Base-by-base conservation (phyloP, 805 yeast species). In the Wickerhamomyces rabaulensis region DNA sequence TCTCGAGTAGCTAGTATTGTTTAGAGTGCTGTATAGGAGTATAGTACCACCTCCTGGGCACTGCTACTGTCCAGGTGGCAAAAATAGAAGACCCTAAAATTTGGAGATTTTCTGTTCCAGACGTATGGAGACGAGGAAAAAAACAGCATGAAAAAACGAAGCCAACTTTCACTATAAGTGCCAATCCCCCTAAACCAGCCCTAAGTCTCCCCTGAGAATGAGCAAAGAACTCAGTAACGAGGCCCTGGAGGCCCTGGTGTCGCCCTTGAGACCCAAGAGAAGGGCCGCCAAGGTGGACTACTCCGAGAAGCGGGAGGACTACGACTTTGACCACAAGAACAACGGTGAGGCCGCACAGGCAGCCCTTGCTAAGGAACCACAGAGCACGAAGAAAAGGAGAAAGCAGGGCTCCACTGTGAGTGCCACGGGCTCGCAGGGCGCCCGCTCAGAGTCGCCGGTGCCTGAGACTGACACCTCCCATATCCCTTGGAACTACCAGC, bases 281-380 rank as follows among this genome's bases (percentile, higher is more conserved):
- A 49, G 61, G 25, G 52, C 58, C 1, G 56, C 60, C 1, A 58
- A 57, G 42, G 60, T 58, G 9, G 61, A 58, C 43, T 58, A 58
- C 42, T 48, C 58, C 4, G 60, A 56, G 43, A 52, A 50, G 50
- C 45, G 43, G 26, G 55, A 51, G 31, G 55, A 50, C 10, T 47
- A 44, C n/a, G 48, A 52, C n/a, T 41, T 46, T 9, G 53, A 53
- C 12, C 36, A 33, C 12, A 33, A 33, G 36, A 33, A 33, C 16
- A 33, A 27, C n/a, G n/a, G 31, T 12, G n/a, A 12, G 23, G 27
- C 9, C 20, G 17, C 41, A 4, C 26, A 17, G 15, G 8, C 31
- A 5, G 6, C 21, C 31, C 29, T 20, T 23, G 13, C 29, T 13
- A 39, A 23, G 19, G 37, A 20, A 13, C 43, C 40, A 36, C 23